Base-by-base conservation (phyloP, 192 early-diverging fungal genomes). In the Coemansia sp. region DNA sequence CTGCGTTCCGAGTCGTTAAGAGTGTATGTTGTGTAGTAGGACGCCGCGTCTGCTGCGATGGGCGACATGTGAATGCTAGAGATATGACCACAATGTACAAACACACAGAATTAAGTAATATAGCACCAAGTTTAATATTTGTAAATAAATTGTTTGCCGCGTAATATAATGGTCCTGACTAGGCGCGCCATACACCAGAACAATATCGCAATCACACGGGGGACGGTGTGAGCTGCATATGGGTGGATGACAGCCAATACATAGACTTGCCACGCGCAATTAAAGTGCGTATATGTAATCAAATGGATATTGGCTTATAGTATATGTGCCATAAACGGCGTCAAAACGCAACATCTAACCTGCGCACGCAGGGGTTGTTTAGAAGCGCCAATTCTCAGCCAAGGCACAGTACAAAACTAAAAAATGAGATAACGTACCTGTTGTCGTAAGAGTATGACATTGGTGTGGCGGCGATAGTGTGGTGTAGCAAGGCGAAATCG, bases 381-480 rank as follows among this genome's bases (percentile, higher is more conserved):
- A 28, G 46, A 10, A 14, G 31, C 48, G 14, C 38, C 8, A 3
- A 14, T 40, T 40, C 26, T 6, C 6, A 28, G 26, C 4, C 26
- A 28, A 28, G 26, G 26, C 26, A 6, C 26, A 28, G 6, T 28
- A 28, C 14, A 40, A 40, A 40, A 40, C 5, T 40, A 40, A 40
- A 40, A 40, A 15, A 21, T 21, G 26, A 56, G 17, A 18, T 28
- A 20, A 60, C 67, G 23, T 76, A 77, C 74, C 74, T 71, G 47
- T 71, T 68, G 53, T 71, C 74, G 58, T 77, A 77, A 48, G 74
- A 68, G 61, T 77, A 71, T 36, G 74, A 64, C 74, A 77, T 77
- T 42, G 58, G 21, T 5, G 56, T 42, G 56, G 37, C 56, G 5
- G 34, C 18, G 10, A 24, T 38, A 58, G 36, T 18, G 11, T 8